A percentile compares a stretch with the other conserved stretches of the same genome.
These are phyloP conservation scores for Syzygium oleosum DNA, from an alignment of 345 rosid genomes.

Conservation along the genomic window DNA sequence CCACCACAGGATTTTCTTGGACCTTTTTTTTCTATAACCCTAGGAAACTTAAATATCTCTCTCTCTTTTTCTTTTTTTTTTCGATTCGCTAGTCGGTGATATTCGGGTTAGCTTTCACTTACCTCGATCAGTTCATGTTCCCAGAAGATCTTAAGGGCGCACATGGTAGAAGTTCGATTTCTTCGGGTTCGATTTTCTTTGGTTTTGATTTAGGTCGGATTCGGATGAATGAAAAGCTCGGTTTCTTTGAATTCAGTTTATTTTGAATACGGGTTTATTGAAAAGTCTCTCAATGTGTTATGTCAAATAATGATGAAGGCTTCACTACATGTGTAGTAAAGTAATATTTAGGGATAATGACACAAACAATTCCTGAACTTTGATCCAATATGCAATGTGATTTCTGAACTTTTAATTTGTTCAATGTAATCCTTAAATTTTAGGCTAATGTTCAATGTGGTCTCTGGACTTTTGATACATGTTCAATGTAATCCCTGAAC, in stretches of 20 bases:
- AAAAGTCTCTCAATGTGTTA: background rate
- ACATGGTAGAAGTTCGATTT: background rate
- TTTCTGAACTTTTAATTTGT: no score
- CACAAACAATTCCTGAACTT: no score
- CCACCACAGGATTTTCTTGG: background rate
- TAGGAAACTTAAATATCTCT: background rate
- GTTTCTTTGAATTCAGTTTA: background rate
- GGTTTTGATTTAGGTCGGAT: background rate
- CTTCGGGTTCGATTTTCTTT: fast-evolving
- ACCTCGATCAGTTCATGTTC: background rate
- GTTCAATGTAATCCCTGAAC: no score
- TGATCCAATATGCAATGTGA: no score
- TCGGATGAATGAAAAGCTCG: background rate
- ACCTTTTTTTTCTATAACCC: background rate
- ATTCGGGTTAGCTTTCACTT: background rate
- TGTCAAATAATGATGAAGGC: background rate
- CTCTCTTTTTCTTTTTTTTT: fast-evolving
- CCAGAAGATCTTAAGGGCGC: background rate
- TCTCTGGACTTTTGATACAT: no score
- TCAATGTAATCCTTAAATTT: no score
- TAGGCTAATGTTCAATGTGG: no score
- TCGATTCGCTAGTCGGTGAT: background rate
- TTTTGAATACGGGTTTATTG: background rate
- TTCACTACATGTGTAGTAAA: background rate
- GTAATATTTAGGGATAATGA: no score